These are phyloP conservation scores for Barnettozyma vustinii DNA, from an alignment of 805 yeast species.

Conservation along the genomic window DNA sequence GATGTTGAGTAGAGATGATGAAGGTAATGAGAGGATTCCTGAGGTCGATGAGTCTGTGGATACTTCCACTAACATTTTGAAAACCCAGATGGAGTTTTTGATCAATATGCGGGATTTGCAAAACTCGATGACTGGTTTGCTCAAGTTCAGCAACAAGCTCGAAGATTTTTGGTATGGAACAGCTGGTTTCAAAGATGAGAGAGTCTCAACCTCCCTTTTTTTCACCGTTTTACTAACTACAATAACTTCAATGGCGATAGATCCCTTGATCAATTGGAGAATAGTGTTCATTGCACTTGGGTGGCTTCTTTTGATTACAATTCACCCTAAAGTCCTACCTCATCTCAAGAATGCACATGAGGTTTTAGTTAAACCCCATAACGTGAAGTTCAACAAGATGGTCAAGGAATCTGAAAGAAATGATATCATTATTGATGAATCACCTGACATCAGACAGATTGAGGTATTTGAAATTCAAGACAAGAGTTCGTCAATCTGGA, in stretches of 20 bases:
- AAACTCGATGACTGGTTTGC: constrained; percentile 50
- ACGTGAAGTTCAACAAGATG: constrained; percentile 26
- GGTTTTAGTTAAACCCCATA: constrained; percentile 22
- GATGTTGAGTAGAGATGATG: constrained; percentile 8
- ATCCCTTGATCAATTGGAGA: constrained; percentile 60
- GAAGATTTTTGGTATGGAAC: constrained; percentile 55
- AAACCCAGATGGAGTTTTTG: constrained; percentile 35
- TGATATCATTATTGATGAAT: constrained; percentile 65
- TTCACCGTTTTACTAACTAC: constrained; percentile 36
- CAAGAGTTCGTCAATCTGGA: constrained; percentile 61
- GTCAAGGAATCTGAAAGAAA: constrained; percentile 34
- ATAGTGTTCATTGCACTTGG: constrained; percentile 47
- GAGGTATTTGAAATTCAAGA: constrained; percentile 72
- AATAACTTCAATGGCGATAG: constrained; percentile 36
- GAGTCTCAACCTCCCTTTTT: constrained; percentile 55
- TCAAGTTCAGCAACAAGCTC: constrained; percentile 42
- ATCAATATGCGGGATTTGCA: constrained; percentile 73
- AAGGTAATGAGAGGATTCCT: constrained; percentile 15
- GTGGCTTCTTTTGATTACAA: constrained; percentile 47
- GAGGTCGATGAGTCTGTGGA: constrained; percentile 22
- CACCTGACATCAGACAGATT: constrained; percentile 54
- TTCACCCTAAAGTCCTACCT: constrained; percentile 54
- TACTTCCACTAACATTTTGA: constrained; percentile 18
- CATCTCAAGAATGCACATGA: constrained; percentile 21
- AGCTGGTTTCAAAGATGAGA: constrained; percentile 69